Base-by-base conservation (phyloP, 2,329 filamentous ascomycete genomes). In the Trichoderma atrobrunneum region DNA sequence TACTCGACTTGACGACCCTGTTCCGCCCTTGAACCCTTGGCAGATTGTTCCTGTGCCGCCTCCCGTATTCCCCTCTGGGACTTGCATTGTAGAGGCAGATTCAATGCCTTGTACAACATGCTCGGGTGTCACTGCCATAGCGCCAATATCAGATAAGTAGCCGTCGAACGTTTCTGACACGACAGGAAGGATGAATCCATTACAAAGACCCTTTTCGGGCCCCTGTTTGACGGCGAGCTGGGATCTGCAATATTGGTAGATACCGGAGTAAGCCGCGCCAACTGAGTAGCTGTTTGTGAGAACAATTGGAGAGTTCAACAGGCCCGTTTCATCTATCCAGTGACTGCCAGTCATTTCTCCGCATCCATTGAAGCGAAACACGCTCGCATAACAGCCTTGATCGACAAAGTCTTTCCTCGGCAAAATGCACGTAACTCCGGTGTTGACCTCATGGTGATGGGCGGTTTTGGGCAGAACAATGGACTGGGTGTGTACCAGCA, bases 41-140 rank as follows among this genome's bases (percentile, higher is more conserved):
- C 87, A 89, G 34, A 87, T 82, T 87, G 90, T 90, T 10, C 88
- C 89, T 1, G 88, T 88, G n/a, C 89, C 89, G 11, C 89, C 89
- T 5, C 89, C 89, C 3, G 84, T 84, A 74, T 87, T 87, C 3
- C 89, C 89, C 78, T 91, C 89, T 3, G 79, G 78, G 0, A 91
- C 87, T 1, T 81, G 78, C 1, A 83, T 86, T n/a, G 80, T 80
- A 3, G 81, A 81, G 1, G 85, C 87, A 14, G 77, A 80, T 36
- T 85, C 82, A 60, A 90, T 86, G 1, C 87, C 87, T n/a, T 82
- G 77, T n/a, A 87, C 80, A 18, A 89, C 80, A 73, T 89, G 84
- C 70, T 84, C 80, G 0, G 86, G 80, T 57, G 80, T 84, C 4
- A 90, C 84, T 1, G 82, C 82, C 59, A 89, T 86, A n/a, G 83